These are phyloP conservation scores for Casuarina glauca DNA, from an alignment of 306 rosid genomes.

Conservation along the genomic window DNA sequence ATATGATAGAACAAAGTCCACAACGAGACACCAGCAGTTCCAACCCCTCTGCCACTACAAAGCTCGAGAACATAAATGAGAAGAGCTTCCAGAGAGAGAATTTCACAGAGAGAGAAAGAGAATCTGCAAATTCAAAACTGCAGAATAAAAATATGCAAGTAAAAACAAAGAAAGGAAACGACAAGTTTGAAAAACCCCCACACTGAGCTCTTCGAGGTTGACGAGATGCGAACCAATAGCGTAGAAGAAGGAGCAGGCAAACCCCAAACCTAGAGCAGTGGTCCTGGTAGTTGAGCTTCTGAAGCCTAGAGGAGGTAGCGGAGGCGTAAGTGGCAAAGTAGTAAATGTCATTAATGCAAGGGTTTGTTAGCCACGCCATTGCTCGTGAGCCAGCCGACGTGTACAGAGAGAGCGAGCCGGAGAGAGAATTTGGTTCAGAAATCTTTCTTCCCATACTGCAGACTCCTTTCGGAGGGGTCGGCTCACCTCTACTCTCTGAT, in stretches of 20 bases:
- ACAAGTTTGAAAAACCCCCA: slow-evolving; percentile 35
- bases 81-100: slow-evolving; percentile 17
- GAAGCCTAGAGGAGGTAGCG: background rate
- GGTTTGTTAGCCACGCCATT: slow-evolving; percentile 36
- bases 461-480: background rate
- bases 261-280: slow-evolving; percentile 36
- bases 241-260: slow-evolving; percentile 43
- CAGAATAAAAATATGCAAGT: slow-evolving; percentile 20
- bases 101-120: slow-evolving; percentile 31
- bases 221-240: slow-evolving; percentile 32
- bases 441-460: slow-evolving; percentile 25
- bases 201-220: slow-evolving; percentile 32
- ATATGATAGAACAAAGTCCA: slow-evolving; percentile 19
- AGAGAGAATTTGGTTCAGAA: slow-evolving; percentile 20
- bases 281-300: slow-evolving; percentile 33
- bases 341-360: slow-evolving; percentile 51
- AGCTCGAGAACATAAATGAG: slow-evolving; percentile 11
- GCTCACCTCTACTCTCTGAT: background rate
- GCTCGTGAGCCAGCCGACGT: slow-evolving; percentile 38
- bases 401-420: slow-evolving; percentile 10
- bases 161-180: slow-evolving; percentile 38
- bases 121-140: slow-evolving; percentile 41
- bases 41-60: slow-evolving; percentile 21
- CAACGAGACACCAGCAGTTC: slow-evolving; percentile 5
- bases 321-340: slow-evolving; percentile 41